phyloP scores from a whole-genome alignment of 495 filamentous ascomycete species.

The Daldinia caldariorum region DNA sequence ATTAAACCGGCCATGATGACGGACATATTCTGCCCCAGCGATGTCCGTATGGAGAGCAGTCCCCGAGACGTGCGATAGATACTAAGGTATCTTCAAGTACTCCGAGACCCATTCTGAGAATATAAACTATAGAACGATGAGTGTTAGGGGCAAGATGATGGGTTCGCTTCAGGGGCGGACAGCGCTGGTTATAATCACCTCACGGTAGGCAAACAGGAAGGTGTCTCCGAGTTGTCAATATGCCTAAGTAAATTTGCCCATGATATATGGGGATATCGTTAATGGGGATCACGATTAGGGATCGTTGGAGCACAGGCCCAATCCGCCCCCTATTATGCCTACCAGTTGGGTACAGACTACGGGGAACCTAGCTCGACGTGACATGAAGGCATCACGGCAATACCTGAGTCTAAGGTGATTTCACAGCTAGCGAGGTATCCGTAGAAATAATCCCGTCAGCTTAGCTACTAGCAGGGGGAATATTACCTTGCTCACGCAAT shows the following conservation, averaged over 20 bases:
- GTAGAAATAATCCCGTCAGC: constrained; percentile 4
- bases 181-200: constrained; percentile 20
- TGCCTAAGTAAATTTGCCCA: background rate
- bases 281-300: constrained; percentile 6
- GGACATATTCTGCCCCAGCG: constrained; percentile 24
- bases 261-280: constrained; percentile 15
- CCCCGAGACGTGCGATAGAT: constrained; percentile 42
- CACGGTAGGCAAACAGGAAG: constrained; percentile 10
- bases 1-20: constrained; percentile 36
- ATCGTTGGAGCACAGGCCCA: constrained; percentile 14
- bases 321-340: constrained; percentile 18
- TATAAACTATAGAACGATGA: background rate
- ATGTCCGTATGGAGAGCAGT: constrained; percentile 42
- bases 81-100: constrained; percentile 43
- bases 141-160: background rate
- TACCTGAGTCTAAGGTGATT: constrained; percentile 8
- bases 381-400: constrained; percentile 42
- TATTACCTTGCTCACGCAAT: background rate
- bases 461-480: constrained; percentile 3
- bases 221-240: constrained; percentile 13
- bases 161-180: background rate
- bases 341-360: constrained; percentile 21
- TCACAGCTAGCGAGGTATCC: constrained; percentile 12
- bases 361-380: constrained; percentile 41
- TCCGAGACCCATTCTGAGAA: constrained; percentile 40